Evolutionary conservation across 78 protist genomes (phyloP).

Genomic region (Polysphondylium violaceum): DNA sequence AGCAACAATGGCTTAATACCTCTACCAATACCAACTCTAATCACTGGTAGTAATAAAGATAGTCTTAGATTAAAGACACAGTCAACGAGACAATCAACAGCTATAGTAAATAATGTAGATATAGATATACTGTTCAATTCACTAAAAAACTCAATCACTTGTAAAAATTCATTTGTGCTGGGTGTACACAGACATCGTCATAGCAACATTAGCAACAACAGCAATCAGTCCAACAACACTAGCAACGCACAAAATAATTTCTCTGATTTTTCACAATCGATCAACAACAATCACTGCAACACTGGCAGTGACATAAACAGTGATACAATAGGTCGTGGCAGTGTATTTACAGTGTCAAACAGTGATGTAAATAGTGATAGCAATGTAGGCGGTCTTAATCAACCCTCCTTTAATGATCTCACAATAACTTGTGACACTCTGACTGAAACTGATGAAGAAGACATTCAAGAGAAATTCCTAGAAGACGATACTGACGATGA

Average conservation of each 20-base stretch:
- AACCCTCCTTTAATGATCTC: conserved; percentile 68
- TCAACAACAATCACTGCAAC: not conserved
- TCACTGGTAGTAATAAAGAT: not conserved
- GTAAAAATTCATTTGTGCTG: conserved; percentile 21
- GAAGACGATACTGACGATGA: conserved; percentile 33
- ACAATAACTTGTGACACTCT: conserved; percentile 72
- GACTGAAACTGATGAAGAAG: conserved; percentile 66
- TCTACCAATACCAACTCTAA: too few species aligned
- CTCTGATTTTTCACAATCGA: not conserved
- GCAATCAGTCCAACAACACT: not conserved
- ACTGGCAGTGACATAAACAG: conserved; percentile 17
- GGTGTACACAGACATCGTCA: conserved; percentile 39
- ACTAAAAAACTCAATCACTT: conserved; percentile 19
- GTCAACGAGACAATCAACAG: not conserved
- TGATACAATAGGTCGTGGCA: conserved; percentile 25
- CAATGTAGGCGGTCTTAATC: conserved; percentile 11
- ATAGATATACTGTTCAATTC: conserved; percentile 9
- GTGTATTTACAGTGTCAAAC: conserved; percentile 29
- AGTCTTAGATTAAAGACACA: not conserved
- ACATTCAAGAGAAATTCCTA: conserved; percentile 14
- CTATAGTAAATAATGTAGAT: not conserved
- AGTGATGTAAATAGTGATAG: not conserved
- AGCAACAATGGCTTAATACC: too few species aligned
- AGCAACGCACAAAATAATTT: not conserved
- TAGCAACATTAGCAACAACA: not conserved